Evolutionary conservation across 148 eudicot genomes (phyloP).

Genomic region (Fallopia convolvulus): DNA sequence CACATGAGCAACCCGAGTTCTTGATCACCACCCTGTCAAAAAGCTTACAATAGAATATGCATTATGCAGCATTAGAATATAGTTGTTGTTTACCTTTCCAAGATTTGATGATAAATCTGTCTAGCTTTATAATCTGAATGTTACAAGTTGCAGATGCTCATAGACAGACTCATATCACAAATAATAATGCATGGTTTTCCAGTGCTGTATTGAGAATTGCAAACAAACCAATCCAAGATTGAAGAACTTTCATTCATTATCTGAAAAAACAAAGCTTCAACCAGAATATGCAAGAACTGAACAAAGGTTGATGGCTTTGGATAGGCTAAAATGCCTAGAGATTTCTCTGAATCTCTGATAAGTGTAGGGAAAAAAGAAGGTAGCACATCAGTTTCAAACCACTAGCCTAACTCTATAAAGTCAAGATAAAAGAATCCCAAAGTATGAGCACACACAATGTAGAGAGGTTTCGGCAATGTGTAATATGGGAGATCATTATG

Average conservation of each 20-base stretch:
- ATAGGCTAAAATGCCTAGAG: not conserved
- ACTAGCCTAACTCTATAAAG: constrained; percentile 6
- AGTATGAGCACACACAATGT: constrained; percentile 5
- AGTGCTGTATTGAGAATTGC: not conserved
- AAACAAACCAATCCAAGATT: constrained; percentile 1
- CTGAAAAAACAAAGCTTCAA: not conserved
- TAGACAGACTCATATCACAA: not conserved
- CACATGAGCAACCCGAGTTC: not conserved
- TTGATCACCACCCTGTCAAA: constrained; percentile 1
- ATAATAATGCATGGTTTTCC: not conserved
- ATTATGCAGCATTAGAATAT: not conserved
- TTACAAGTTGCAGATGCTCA: not conserved
- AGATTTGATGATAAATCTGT: not conserved
- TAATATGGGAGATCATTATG: constrained; percentile 1
- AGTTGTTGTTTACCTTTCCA: not conserved
- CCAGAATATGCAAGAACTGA: not conserved
- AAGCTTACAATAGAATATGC: not conserved
- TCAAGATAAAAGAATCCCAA: constrained; percentile 5
- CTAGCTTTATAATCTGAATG: not conserved
- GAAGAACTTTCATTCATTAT: not conserved
- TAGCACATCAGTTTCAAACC: constrained; percentile 1
- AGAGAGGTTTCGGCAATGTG: not conserved
- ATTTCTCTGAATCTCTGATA: too few relatives aligned
- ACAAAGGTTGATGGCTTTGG: constrained; percentile 7
- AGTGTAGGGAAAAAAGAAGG: not conserved